phyloP scores from a whole-genome alignment of 495 filamentous ascomycete species.

The Xylaria castorea region DNA sequence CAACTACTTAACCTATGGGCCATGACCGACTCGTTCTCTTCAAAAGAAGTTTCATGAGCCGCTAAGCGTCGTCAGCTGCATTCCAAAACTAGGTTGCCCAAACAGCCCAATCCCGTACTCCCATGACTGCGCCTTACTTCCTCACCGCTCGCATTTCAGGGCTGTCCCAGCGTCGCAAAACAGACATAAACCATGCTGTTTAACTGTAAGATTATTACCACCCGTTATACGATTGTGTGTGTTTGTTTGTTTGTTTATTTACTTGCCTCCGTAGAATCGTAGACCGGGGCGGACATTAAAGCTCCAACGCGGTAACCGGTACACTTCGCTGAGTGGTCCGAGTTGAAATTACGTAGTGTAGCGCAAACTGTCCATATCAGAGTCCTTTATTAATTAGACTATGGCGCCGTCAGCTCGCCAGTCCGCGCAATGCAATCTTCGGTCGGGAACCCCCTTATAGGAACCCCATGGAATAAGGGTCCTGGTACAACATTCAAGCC shows the following conservation, averaged over 20 bases:
- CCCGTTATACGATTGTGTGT: neutral
- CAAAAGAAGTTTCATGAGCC: slow-evolving; percentile 20
- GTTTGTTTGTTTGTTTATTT: slow-evolving; percentile 5
- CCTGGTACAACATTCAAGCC: neutral
- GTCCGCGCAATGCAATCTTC: neutral
- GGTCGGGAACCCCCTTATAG: slow-evolving; percentile 13
- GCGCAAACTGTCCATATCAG: neutral
- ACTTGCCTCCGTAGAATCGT: slow-evolving; percentile 4
- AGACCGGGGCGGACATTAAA: slow-evolving; percentile 13
- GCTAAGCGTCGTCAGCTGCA: slow-evolving; percentile 4
- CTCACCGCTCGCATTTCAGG: slow-evolving; percentile 21
- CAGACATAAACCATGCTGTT: neutral
- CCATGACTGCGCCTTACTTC: slow-evolving; percentile 5
- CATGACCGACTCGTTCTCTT: neutral
- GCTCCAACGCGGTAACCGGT: slow-evolving; percentile 3
- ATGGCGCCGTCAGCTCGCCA: slow-evolving; percentile 10
- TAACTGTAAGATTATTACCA: neutral
- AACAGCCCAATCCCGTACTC: slow-evolving; percentile 1
- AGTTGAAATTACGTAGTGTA: slow-evolving; percentile 17
- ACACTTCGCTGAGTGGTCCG: slow-evolving; percentile 13
- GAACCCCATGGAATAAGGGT: slow-evolving; percentile 18
- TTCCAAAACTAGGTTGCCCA: neutral
- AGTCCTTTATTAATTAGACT: neutral
- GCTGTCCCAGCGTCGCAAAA: neutral
- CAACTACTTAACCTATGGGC: neutral